Conservation (phyloP, 1,284 basidiomycete genomes). For the Cutaneotrichosporon sp. region DNA sequence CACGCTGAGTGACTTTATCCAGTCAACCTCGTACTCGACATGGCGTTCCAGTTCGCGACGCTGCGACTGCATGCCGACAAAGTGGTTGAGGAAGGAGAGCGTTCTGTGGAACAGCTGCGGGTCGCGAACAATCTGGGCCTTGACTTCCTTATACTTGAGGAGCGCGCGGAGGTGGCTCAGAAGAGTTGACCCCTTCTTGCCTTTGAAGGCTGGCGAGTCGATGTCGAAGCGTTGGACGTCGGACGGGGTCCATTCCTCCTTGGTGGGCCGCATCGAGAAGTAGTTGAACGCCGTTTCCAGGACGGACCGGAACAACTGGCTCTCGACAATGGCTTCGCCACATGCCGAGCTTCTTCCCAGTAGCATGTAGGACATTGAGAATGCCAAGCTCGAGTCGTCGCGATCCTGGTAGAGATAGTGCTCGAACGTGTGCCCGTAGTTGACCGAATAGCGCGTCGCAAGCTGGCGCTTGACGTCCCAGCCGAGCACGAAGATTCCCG, state of each 20-base stretch:
- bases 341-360: conserved; percentile 80
- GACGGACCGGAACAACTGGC: conserved; percentile 70
- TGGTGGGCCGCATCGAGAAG: conserved; percentile 55
- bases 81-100: conserved; percentile 71
- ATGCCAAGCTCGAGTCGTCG: conserved; percentile 83
- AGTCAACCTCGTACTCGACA: conserved; percentile 92
- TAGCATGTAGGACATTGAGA: conserved; percentile 84
- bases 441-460: conserved; percentile 75
- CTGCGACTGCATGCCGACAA: conserved; percentile 88
- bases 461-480: conserved; percentile 38
- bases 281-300: conserved; percentile 79
- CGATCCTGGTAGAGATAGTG: conserved; percentile 86
- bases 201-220: conserved; percentile 81
- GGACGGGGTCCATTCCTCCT: neutral
- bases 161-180: conserved; percentile 70
- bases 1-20: conserved; percentile 91
- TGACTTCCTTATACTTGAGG: conserved; percentile 70
- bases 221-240: conserved; percentile 60
- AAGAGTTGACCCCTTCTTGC: conserved; percentile 87
- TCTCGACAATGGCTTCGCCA: conserved; percentile 71
- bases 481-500: conserved; percentile 32
- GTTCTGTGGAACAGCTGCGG: conserved; percentile 61
- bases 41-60: conserved; percentile 76
- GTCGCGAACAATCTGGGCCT: conserved; percentile 68
- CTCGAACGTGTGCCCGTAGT: conserved; percentile 84